These are phyloP conservation scores for Arthrobotrys iridis DNA, from an alignment of 2,329 filamentous ascomycete species.

Conservation along the genomic window DNA sequence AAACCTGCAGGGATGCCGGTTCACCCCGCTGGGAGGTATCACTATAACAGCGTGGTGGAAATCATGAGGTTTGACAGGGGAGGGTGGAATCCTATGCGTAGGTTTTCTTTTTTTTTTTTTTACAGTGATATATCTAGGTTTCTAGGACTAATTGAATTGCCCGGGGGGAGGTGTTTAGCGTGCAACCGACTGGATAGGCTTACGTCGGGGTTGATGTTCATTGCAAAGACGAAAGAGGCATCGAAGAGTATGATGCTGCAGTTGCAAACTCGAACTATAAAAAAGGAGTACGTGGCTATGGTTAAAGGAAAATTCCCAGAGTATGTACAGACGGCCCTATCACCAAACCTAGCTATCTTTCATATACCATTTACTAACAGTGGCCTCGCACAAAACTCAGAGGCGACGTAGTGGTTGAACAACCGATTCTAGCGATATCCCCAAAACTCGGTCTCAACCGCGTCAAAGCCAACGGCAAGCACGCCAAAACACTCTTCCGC, in stretches of 20 bases:
- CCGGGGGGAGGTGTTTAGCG: slow-evolving; percentile 67
- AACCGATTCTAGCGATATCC: slow-evolving; percentile 92
- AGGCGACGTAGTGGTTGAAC: slow-evolving; percentile 88
- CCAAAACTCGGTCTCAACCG: slow-evolving; percentile 94
- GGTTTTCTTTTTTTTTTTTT: background rate
- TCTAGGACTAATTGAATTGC: background rate
- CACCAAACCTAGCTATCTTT: background rate
- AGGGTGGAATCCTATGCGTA: slow-evolving; percentile 69
- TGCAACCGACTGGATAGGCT: slow-evolving; percentile 94
- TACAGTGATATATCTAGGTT: background rate
- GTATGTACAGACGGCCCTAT: slow-evolving; percentile 47
- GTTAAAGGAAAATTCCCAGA: slow-evolving; percentile 92
- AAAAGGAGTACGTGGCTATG: slow-evolving; percentile 93
- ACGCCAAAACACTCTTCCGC: slow-evolving; percentile 89
- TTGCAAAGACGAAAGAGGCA: slow-evolving; percentile 83
- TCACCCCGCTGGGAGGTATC: slow-evolving; percentile 93
- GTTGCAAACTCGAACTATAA: slow-evolving; percentile 81
- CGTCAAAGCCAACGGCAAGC: slow-evolving; percentile 91
- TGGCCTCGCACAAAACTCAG: too few species aligned
- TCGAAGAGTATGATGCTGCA: slow-evolving; percentile 80
- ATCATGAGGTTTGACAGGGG: slow-evolving; percentile 83
- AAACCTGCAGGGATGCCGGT: slow-evolving; percentile 96
- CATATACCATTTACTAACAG: too few species aligned
- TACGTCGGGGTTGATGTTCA: slow-evolving; percentile 97
- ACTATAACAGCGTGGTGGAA: slow-evolving; percentile 92